Evolutionary conservation across 1,284 basidiomycete genomes (phyloP).

Genomic region (Leucoagaricus sp.): DNA sequence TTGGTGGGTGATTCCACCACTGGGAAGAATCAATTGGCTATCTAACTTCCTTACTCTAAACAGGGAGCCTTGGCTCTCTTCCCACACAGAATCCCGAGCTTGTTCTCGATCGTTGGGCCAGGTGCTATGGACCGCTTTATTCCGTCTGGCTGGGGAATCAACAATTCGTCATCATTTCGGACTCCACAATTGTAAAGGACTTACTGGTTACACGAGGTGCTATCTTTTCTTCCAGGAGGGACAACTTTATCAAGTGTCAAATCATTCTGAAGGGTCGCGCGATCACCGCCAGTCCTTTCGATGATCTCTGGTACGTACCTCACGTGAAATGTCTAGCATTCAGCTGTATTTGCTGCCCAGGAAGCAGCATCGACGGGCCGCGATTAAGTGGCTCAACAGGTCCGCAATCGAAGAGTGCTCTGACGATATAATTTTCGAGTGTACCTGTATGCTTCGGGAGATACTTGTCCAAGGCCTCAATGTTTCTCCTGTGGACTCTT

Average conservation of each 20-base stretch:
- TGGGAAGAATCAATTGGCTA: too few relatives aligned
- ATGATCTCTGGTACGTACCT: constrained; percentile 35
- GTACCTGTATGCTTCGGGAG: constrained; percentile 35
- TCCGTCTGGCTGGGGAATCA: constrained; percentile 42
- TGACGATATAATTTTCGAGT: constrained; percentile 36
- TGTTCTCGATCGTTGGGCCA: constrained; percentile 37
- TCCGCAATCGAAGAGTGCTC: too few relatives aligned
- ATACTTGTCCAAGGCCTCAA: constrained; percentile 28
- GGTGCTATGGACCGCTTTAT: constrained; percentile 36
- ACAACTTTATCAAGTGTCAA: constrained; percentile 38
- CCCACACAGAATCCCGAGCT: constrained; percentile 39
- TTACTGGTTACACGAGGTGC: constrained; percentile 37
- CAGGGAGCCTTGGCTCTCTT: too few relatives aligned
- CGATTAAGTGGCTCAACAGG: too few relatives aligned
- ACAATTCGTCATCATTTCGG: constrained; percentile 39
- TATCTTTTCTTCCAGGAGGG: constrained; percentile 37
- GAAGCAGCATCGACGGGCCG: too few relatives aligned
- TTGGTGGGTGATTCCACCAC: constrained; percentile 12
- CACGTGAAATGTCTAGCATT: too few relatives aligned
- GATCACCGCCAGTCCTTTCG: constrained; percentile 42
- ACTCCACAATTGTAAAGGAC: constrained; percentile 39
- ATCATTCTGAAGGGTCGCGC: constrained; percentile 36
- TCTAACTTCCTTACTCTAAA: too few relatives aligned
- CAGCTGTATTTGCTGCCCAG: too few relatives aligned
- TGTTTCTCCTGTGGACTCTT: constrained; percentile 35